Conservation (phyloP, 352 stramenopile species). For the Globisporangium takayamanum region DNA sequence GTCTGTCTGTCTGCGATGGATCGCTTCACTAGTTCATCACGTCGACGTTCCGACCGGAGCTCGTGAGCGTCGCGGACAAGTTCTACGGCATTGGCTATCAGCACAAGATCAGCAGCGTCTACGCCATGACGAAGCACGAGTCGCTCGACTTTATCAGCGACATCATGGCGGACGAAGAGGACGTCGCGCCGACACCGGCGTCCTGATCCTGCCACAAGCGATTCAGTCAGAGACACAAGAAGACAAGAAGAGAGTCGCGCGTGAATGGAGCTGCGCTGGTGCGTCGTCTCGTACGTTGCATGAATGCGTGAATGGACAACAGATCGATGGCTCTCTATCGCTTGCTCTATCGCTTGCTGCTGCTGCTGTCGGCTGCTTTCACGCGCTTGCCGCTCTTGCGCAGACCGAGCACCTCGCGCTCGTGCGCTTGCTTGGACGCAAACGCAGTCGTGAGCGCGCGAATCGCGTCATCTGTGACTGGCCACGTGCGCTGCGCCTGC, state of each 20-base stretch:
- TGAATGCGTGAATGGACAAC: too few species aligned
- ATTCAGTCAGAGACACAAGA: too few species aligned
- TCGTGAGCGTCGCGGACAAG: slow-evolving; percentile 95
- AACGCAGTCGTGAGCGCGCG: slow-evolving; percentile 54
- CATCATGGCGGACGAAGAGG: slow-evolving; percentile 87
- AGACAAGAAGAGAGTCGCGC: not conserved
- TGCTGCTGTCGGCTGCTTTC: slow-evolving; percentile 15
- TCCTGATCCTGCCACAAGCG: not conserved
- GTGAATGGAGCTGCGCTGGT: not conserved
- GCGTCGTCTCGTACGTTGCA: too few species aligned
- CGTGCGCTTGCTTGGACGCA: slow-evolving; percentile 71
- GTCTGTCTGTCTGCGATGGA: too few species aligned
- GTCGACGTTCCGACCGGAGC: slow-evolving; percentile 98
- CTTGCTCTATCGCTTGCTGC: too few species aligned
- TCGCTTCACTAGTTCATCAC: slow-evolving; percentile 89
- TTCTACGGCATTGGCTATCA: slow-evolving; percentile 98
- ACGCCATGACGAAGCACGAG: slow-evolving; percentile 94
- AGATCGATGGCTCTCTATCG: too few species aligned
- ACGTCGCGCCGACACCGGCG: slow-evolving; percentile 22
- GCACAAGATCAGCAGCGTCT: slow-evolving; percentile 97
- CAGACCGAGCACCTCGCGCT: slow-evolving; percentile 59
- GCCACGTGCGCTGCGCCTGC: slow-evolving; percentile 62
- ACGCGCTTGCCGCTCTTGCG: slow-evolving; percentile 71
- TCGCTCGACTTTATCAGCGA: slow-evolving; percentile 95
- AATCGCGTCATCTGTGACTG: slow-evolving; percentile 51